Percentiles rank a stretch among this genome's conserved stretches.
Conservation (phyloP, 225 moss, liverwort and hornwort genomes). For the Neckera pumila region DNA sequence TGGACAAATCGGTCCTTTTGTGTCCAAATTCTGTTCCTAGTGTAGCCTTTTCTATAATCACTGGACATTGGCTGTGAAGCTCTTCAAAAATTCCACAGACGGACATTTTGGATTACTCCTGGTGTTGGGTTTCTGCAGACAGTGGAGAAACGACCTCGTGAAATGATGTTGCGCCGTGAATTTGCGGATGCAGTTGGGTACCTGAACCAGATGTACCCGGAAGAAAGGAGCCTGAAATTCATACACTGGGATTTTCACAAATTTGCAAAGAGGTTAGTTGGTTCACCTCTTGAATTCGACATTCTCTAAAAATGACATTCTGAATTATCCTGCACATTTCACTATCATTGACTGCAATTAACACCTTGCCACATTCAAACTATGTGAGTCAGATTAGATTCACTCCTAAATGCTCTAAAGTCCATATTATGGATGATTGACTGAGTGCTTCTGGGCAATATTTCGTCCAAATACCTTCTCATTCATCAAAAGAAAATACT, state of each 20-base stretch:
- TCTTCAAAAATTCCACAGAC: not conserved
- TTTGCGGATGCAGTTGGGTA: slow-evolving; percentile 83
- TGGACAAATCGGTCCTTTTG: too few species aligned
- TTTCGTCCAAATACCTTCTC: not conserved
- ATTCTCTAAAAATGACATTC: not conserved
- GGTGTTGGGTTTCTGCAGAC: slow-evolving; percentile 30
- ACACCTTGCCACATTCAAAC: not conserved
- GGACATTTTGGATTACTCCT: not conserved
- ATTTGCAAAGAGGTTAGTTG: slow-evolving; percentile 76
- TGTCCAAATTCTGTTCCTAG: not conserved
- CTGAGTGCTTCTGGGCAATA: not conserved
- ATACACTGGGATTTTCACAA: slow-evolving; percentile 99
- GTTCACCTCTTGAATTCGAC: not conserved
- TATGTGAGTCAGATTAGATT: not conserved
- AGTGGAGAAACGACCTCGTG: slow-evolving; percentile 89
- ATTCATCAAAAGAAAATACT: not conserved
- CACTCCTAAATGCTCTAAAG: not conserved
- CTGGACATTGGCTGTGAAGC: not conserved
- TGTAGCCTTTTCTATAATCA: not conserved
- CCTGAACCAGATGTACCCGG: slow-evolving; percentile 62
- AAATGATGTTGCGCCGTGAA: slow-evolving; percentile 97
- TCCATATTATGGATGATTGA: not conserved
- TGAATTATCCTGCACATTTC: not conserved
- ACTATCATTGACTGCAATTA: not conserved
- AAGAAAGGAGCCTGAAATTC: slow-evolving; percentile 68